A percentile compares a stretch with the other conserved stretches of the same genome.
Evolutionary conservation across 2,329 filamentous ascomycete genomes (phyloP).

Genomic region (Pyrenochaeta sp.): DNA sequence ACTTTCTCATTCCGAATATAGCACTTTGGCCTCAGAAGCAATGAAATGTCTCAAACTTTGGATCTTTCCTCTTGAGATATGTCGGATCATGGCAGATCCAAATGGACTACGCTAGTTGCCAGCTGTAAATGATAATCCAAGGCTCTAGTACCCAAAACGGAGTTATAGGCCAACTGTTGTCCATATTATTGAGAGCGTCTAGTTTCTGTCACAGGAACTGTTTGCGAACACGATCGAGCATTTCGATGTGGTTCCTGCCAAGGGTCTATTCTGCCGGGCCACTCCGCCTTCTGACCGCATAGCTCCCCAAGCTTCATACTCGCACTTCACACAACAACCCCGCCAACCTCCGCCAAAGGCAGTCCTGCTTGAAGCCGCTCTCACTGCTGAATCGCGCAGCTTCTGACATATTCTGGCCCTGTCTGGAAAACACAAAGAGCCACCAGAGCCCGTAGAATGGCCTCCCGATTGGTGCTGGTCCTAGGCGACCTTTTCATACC

Average conservation of each 20-base stretch:
- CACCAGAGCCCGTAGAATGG: conserved; percentile 37
- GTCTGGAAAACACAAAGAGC: neutral
- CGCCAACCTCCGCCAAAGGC: conserved; percentile 3
- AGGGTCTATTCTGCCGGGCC: conserved; percentile 19
- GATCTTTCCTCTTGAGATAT: too few relatives aligned
- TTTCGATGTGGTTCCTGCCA: conserved; percentile 27
- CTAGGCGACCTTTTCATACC: conserved; percentile 54
- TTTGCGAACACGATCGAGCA: too few relatives aligned
- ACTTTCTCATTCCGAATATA: too few relatives aligned
- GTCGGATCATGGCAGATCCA: too few relatives aligned
- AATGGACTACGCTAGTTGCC: too few relatives aligned
- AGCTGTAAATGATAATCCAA: too few relatives aligned
- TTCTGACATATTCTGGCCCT: neutral
- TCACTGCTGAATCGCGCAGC: neutral
- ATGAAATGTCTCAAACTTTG: too few relatives aligned
- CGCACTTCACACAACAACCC: conserved; percentile 13
- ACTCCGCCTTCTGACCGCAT: conserved; percentile 22
- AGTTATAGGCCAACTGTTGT: too few relatives aligned
- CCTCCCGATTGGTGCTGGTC: conserved; percentile 51
- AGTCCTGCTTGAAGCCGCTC: neutral
- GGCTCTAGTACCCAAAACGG: too few relatives aligned
- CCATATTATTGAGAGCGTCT: too few relatives aligned
- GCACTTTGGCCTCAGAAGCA: too few relatives aligned
- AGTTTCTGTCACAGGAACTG: too few relatives aligned
- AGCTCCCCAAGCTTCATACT: conserved; percentile 20